Conservation (phyloP, 495 filamentous ascomycete species). For the Glarea lozoyensis region DNA sequence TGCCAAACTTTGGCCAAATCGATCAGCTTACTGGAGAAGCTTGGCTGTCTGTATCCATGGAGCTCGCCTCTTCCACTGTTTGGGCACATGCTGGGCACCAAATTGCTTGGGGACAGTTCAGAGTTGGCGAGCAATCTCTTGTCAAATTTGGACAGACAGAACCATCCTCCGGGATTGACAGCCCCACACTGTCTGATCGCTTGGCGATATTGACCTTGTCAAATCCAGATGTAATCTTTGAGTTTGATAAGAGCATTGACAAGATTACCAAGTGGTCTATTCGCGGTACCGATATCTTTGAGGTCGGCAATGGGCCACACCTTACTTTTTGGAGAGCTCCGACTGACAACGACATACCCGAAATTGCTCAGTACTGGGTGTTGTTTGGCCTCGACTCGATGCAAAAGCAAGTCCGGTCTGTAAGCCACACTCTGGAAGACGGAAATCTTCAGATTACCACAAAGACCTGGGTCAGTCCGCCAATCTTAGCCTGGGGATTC, state of each 20-base stretch:
- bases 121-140: background rate
- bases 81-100: conserved; percentile 28
- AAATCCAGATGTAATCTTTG: conserved; percentile 1
- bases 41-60: conserved; percentile 28
- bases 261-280: conserved; percentile 6
- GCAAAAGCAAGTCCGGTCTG: conserved; percentile 19
- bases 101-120: conserved; percentile 26
- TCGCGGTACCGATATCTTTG: conserved; percentile 14
- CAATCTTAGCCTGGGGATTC: conserved; percentile 53
- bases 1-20: conserved; percentile 12
- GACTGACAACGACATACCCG: conserved; percentile 57
- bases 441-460: conserved; percentile 28
- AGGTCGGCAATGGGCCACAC: conserved; percentile 17
- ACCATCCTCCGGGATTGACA: background rate
- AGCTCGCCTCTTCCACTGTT: conserved; percentile 16
- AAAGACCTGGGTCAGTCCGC: conserved; percentile 38
- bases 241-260: conserved; percentile 8
- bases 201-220: background rate
- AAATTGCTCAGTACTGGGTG: conserved; percentile 33
- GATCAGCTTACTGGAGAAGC: conserved; percentile 12
- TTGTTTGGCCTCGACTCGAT: conserved; percentile 26
- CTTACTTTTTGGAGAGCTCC: conserved; percentile 43
- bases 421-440: conserved; percentile 19
- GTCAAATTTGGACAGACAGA: no score
- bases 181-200: background rate